These are phyloP conservation scores for Tetrapyrgos nigripes DNA, from an alignment of 1,284 basidiomycete species.

Conservation along the genomic window DNA sequence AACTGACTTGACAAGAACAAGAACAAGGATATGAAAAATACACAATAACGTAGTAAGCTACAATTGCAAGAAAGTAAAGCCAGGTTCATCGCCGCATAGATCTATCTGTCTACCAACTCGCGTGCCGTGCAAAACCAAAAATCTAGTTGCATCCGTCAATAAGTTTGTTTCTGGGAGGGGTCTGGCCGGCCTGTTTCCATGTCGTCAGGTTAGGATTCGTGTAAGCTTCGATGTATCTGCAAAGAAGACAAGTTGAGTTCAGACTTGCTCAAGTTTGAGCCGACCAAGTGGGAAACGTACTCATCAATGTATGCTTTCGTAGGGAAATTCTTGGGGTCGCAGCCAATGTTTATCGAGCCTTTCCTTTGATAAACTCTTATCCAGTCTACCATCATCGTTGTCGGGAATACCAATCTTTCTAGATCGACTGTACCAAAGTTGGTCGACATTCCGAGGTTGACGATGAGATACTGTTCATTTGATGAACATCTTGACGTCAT, in stretches of 20 bases:
- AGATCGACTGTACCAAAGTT: slow-evolving; percentile 80
- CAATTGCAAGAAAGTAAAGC: no score
- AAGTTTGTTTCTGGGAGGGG: slow-evolving; percentile 65
- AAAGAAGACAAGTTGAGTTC: not conserved
- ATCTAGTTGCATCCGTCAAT: slow-evolving; percentile 54
- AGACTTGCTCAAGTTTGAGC: not conserved
- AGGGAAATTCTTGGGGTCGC: slow-evolving; percentile 82
- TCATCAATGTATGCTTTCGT: slow-evolving; percentile 78
- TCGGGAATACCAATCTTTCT: slow-evolving; percentile 70
- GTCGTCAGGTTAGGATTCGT: slow-evolving; percentile 64
- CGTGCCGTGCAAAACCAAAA: no score
- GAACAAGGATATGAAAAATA: no score
- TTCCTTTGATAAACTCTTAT: slow-evolving; percentile 84
- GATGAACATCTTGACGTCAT: not conserved
- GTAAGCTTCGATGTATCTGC: slow-evolving; percentile 58
- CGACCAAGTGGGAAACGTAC: slow-evolving; percentile 43
- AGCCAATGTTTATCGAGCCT: slow-evolving; percentile 76
- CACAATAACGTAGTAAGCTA: no score
- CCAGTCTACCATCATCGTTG: slow-evolving; percentile 80
- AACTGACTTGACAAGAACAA: no score
- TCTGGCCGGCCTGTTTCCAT: slow-evolving; percentile 66
- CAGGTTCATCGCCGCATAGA: no score
- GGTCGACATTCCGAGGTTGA: slow-evolving; percentile 82
- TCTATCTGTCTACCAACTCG: no score
- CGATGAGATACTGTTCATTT: slow-evolving; percentile 68